Evolutionary conservation across 2,329 filamentous ascomycete genomes (phyloP).

Genomic region (Beauveria pseudobassiana): DNA sequence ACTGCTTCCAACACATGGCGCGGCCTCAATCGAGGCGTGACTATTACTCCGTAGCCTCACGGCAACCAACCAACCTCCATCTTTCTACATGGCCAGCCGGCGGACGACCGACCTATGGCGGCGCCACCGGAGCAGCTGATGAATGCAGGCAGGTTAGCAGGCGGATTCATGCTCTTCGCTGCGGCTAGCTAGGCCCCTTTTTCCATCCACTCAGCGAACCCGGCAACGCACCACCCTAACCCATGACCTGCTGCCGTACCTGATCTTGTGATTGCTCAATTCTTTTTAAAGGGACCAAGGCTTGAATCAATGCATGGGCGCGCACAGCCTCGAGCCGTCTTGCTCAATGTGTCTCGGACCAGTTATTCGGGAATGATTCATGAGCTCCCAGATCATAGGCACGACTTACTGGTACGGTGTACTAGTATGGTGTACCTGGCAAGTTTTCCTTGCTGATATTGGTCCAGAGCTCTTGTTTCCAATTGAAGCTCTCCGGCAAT

Average conservation of each 20-base stretch:
- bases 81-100: background rate
- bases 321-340: background rate
- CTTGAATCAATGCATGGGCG: background rate
- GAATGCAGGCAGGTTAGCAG: background rate
- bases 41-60: background rate
- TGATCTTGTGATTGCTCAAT: conserved; percentile 10
- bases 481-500: background rate
- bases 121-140: conserved; percentile 6
- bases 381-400: background rate
- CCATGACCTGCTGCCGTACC: conserved; percentile 8
- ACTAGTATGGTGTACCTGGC: background rate
- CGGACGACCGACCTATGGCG: conserved; percentile 2
- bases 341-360: background rate
- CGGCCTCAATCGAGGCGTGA: background rate
- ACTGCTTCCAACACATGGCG: background rate
- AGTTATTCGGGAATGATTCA: background rate
- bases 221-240: conserved; percentile 6
- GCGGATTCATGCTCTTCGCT: background rate
- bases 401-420: too few relatives aligned
- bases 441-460: background rate
- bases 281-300: background rate
- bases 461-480: background rate
- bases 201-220: background rate
- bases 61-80: background rate
- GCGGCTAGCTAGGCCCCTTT: background rate